A percentile compares a stretch with the other conserved stretches of the same genome.
Conservation (phyloP, 306 rosid species). For the Sesbania bispinosa region DNA sequence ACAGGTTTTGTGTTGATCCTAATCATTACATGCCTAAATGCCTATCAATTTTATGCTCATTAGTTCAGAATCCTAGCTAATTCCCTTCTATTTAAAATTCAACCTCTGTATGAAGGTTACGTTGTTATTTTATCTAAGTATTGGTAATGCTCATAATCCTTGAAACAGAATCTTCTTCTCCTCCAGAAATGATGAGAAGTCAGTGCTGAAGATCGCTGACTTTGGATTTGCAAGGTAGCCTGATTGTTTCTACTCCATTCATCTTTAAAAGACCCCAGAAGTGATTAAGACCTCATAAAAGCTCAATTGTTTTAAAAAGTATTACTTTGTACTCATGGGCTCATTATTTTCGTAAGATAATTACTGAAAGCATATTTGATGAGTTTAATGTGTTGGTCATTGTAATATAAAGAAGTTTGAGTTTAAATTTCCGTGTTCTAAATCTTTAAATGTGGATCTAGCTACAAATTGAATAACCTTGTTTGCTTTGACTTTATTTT, state of each 20-base stretch:
- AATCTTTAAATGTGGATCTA: background rate
- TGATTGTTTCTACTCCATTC: conserved; percentile 19
- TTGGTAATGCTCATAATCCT: conserved; percentile 42
- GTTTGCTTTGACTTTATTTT: conserved; percentile 1
- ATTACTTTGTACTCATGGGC: conserved; percentile 6
- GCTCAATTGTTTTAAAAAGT: background rate
- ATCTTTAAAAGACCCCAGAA: background rate
- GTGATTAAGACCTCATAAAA: background rate
- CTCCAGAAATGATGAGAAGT: conserved; percentile 58
- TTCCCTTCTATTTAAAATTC: conserved; percentile 16
- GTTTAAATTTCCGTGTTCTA: background rate
- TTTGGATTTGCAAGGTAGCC: conserved; percentile 98
- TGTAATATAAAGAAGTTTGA: background rate
- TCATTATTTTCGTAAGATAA: background rate
- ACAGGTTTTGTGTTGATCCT: conserved; percentile 54
- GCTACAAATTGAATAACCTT: background rate
- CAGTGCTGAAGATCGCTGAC: conserved; percentile 96
- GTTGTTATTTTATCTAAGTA: conserved; percentile 35
- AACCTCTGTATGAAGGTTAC: conserved; percentile 38
- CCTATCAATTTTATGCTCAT: background rate
- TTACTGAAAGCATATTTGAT: background rate
- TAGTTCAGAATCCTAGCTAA: conserved; percentile 11
- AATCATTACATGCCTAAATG: background rate
- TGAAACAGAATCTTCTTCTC: conserved; percentile 97
- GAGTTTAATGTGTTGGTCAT: background rate